Base-by-base conservation (phyloP, 768 basidiomycete genomes). In the Panaeolus papilionaceus region DNA sequence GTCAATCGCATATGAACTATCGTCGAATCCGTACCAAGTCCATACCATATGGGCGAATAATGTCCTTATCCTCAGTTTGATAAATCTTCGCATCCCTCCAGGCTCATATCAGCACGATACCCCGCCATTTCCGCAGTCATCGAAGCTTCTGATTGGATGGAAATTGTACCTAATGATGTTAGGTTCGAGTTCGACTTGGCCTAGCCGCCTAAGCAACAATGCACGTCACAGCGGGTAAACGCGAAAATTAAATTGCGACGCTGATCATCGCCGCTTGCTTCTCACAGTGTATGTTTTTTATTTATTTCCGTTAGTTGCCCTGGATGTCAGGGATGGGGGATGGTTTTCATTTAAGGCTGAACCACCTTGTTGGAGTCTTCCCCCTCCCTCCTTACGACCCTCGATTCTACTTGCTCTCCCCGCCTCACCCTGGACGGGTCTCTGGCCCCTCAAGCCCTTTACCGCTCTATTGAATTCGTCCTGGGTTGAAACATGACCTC, bases 241-340 rank as follows among this genome's bases (percentile, higher is more conserved):
- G 49, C 49, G 49, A 51, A 14, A 51, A 51, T 45, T 45, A 20
- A 45, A 49, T 23, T 16, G 54, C 54, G 54, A 58, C 28, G 26
- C 8, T 33, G 26, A 51, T 58, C 54, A 23, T 28, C 54, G n/a
- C n/a, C n/a, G n/a, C n/a, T n/a, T n/a, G n/a, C 4, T 1, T 16
- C 12, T 6, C 28, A 58, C 12, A 28, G 26, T 37, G 14, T 58
- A 23, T 58, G 23, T 51, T 18, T 51, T 51, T 58, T 37, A n/a
- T n/a, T 58, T 58, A 26, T 58, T 58, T 37, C 54, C 11, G 4
- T 16, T 16, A 33, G 11, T 4, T 58, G 28, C 54, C 54, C 54
- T 58, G 54, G 7, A 33, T 58, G 54, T 33, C 28, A 33, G 54
- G 54, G 28, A 58, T 26, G 11, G 18, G 33, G 54, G 14, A 33